Percentiles rank a stretch among this genome's conserved stretches.
These are phyloP conservation scores for Chamaenerion angustifolium DNA, from an alignment of 345 rosid species.

Conservation along the genomic window DNA sequence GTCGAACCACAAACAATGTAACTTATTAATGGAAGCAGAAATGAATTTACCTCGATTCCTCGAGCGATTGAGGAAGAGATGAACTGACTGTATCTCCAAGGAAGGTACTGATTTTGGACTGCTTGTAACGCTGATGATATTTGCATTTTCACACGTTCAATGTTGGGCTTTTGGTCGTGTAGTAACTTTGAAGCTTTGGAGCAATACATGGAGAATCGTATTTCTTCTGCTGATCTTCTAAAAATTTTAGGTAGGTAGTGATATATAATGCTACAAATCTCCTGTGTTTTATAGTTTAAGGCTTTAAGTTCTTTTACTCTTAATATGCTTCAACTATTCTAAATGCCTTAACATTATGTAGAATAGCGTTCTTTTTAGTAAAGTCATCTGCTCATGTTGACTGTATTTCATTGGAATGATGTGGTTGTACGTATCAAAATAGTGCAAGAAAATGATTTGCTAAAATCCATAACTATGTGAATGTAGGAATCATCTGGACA, in stretches of 20 bases:
- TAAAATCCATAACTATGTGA: constrained; percentile 4
- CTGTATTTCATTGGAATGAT: too few species aligned
- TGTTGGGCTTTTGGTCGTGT: not conserved
- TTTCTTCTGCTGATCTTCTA: constrained; percentile 46
- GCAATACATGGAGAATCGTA: constrained; percentile 38
- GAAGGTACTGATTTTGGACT: constrained; percentile 50
- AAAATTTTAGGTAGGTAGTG: constrained; percentile 46
- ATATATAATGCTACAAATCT: not conserved
- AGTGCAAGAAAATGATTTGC: not conserved
- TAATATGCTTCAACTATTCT: too few species aligned
- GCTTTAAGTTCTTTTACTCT: not conserved
- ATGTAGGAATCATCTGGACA: constrained; percentile 70
- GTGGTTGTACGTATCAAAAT: too few species aligned
- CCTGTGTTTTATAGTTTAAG: not conserved
- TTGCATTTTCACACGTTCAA: not conserved
- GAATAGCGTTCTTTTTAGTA: too few species aligned
- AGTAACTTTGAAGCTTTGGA: constrained; percentile 70
- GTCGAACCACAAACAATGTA: too few species aligned
- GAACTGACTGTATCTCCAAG: constrained; percentile 81
- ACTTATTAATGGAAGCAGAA: not conserved
- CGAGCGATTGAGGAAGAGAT: constrained; percentile 44
- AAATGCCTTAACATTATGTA: too few species aligned
- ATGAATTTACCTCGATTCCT: constrained; percentile 47
- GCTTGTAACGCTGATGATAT: not conserved
- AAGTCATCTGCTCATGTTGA: too few species aligned